Conservation (phyloP, 805 yeast genomes). For the Starmerella bombi region DNA sequence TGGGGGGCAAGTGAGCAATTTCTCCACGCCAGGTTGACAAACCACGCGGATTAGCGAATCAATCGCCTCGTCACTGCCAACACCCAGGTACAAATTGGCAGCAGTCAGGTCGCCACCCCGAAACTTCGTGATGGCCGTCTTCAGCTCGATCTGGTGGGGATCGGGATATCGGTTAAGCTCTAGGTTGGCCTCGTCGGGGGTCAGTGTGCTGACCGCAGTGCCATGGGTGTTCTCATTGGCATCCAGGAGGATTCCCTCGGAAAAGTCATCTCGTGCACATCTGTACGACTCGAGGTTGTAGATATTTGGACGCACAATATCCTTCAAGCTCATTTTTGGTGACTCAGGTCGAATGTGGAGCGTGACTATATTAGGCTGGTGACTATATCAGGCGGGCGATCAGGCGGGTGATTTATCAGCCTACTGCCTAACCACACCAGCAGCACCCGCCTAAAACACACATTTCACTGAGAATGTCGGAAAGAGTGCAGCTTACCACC, state of each 20-base stretch:
- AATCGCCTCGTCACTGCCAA: conserved; percentile 93
- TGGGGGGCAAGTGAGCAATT: conserved; percentile 78
- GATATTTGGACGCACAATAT: conserved; percentile 75
- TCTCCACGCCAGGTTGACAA: conserved; percentile 71
- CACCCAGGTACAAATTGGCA: conserved; percentile 78
- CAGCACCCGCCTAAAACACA: too few species aligned
- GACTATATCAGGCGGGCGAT: too few species aligned
- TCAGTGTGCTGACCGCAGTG: conserved; percentile 45
- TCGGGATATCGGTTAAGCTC: conserved; percentile 89
- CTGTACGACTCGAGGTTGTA: conserved; percentile 74
- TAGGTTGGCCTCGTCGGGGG: conserved; percentile 34
- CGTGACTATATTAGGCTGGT: neutral
- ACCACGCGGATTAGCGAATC: conserved; percentile 77
- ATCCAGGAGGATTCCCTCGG: conserved; percentile 74
- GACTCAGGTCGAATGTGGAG: too few species aligned
- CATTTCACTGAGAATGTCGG: too few species aligned
- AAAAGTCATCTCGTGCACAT: conserved; percentile 93
- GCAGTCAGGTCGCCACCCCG: conserved; percentile 49
- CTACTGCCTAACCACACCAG: too few species aligned
- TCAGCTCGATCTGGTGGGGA: conserved; percentile 77
- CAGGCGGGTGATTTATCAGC: too few species aligned
- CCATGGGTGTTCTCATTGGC: conserved; percentile 96
- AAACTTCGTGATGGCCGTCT: conserved; percentile 54
- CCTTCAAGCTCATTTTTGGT: conserved; percentile 27
- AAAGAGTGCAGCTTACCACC: too few species aligned